A percentile compares a stretch with the other conserved stretches of the same genome.
Evolutionary conservation across 2,329 filamentous ascomycete species (phyloP).

Genomic region (Aspergillus proliferans): DNA sequence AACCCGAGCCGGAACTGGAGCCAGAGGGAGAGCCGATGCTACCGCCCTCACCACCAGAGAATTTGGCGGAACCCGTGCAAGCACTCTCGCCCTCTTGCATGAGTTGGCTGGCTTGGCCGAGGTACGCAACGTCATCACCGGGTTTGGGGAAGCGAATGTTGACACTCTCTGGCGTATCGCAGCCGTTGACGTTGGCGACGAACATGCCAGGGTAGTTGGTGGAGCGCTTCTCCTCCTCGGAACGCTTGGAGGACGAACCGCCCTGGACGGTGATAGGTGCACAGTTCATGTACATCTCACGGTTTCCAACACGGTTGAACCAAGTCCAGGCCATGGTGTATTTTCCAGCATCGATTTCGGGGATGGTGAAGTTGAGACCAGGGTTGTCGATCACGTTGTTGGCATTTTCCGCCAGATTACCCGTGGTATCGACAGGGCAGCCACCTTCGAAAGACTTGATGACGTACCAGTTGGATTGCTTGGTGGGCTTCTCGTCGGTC

Average conservation of each 20-base stretch:
- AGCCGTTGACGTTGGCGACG: slow-evolving; percentile 63
- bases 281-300: slow-evolving; percentile 98
- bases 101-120: slow-evolving; percentile 37
- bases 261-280: slow-evolving; percentile 63
- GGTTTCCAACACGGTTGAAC: slow-evolving; percentile 88
- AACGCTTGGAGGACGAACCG: slow-evolving; percentile 40
- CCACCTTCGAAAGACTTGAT: slow-evolving; percentile 84
- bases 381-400: slow-evolving; percentile 39
- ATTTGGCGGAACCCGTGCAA: slow-evolving; percentile 27
- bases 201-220: slow-evolving; percentile 67
- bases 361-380: slow-evolving; percentile 65
- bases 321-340: slow-evolving; percentile 88
- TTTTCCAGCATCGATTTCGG: slow-evolving; percentile 65
- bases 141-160: slow-evolving; percentile 65
- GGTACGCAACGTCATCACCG: slow-evolving; percentile 51
- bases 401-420: slow-evolving; percentile 51
- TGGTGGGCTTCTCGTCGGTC: slow-evolving; percentile 64
- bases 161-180: slow-evolving; percentile 47
- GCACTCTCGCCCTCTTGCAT: slow-evolving; percentile 21
- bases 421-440: slow-evolving; percentile 60
- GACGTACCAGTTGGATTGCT: slow-evolving; percentile 71
- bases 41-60: slow-evolving; percentile 21
- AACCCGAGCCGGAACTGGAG: slow-evolving; percentile 19
- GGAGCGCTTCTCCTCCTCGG: slow-evolving; percentile 45
- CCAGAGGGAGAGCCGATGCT: slow-evolving; percentile 7